A percentile compares a stretch with the other conserved stretches of the same genome.
Evolutionary conservation across 768 basidiomycete genomes (phyloP).

Genomic region (Dacryopinax primogenitus): DNA sequence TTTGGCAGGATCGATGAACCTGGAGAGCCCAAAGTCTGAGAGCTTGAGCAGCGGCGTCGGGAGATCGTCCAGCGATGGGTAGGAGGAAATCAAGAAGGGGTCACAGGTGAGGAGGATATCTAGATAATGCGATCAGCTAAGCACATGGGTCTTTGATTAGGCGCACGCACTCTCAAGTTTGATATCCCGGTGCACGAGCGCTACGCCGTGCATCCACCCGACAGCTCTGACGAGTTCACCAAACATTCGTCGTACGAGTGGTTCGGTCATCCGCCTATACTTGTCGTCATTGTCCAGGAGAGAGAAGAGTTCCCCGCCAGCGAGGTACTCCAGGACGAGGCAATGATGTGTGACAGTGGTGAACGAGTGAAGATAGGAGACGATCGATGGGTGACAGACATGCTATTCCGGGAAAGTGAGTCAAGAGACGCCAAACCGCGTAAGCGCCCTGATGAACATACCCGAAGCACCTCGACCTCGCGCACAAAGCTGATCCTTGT

Average conservation of each 20-base stretch:
- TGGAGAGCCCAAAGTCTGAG: conserved; percentile 80
- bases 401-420: conserved; percentile 34
- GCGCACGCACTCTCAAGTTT: conserved; percentile 48
- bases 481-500: conserved; percentile 66
- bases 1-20: conserved; percentile 55
- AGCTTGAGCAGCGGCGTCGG: conserved; percentile 60
- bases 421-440: not conserved
- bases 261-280: conserved; percentile 29
- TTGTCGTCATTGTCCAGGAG: conserved; percentile 47
- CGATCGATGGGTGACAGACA: conserved; percentile 69
- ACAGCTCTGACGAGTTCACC: conserved; percentile 64
- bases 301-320: conserved; percentile 71
- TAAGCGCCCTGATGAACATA: conserved; percentile 21
- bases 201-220: conserved; percentile 76
- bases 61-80: conserved; percentile 25
- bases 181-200: conserved; percentile 80
- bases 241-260: conserved; percentile 55
- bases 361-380: conserved; percentile 56
- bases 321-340: conserved; percentile 61
- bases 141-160: not conserved
- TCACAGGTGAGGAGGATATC: conserved; percentile 63
- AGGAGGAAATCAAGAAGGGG: conserved; percentile 26
- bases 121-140: conserved; percentile 23
- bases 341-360: conserved; percentile 61
- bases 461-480: conserved; percentile 74